Evolutionary conservation across 164 flowering plant species (phyloP).

Genomic region (Sedum album): DNA sequence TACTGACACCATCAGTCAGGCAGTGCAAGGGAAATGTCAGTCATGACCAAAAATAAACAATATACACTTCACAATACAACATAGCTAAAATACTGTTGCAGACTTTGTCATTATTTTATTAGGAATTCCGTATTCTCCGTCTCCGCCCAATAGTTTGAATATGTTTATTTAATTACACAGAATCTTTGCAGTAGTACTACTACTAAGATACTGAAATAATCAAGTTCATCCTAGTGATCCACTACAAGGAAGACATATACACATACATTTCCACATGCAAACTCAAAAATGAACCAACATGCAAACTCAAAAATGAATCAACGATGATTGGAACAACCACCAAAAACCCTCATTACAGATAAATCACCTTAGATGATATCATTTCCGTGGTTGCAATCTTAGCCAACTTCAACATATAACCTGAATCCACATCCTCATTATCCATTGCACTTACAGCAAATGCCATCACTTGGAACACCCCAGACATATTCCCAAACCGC

Average conservation of each 20-base stretch:
- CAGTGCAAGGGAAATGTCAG: too few relatives aligned
- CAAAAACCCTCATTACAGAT: not conserved
- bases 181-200: too few relatives aligned
- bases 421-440: conserved; percentile 47
- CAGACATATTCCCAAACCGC: conserved; percentile 90
- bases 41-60: too few relatives aligned
- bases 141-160: too few relatives aligned
- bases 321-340: not conserved
- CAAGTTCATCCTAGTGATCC: not conserved
- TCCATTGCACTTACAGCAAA: conserved; percentile 58
- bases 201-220: not conserved
- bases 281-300: not conserved
- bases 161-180: too few relatives aligned
- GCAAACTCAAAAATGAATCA: not conserved
- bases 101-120: too few relatives aligned
- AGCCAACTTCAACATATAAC: conserved; percentile 63
- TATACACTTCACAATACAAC: too few relatives aligned
- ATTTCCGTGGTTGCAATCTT: conserved; percentile 79
- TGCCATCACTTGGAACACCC: conserved; percentile 78
- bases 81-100: not conserved
- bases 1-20: not conserved
- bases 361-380: conserved; percentile 73
- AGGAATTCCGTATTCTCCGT: too few relatives aligned
- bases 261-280: not conserved
- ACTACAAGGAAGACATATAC: not conserved